Evolutionary conservation across 495 filamentous ascomycete genomes (phyloP).

Genomic region (Acidomyces sp.): DNA sequence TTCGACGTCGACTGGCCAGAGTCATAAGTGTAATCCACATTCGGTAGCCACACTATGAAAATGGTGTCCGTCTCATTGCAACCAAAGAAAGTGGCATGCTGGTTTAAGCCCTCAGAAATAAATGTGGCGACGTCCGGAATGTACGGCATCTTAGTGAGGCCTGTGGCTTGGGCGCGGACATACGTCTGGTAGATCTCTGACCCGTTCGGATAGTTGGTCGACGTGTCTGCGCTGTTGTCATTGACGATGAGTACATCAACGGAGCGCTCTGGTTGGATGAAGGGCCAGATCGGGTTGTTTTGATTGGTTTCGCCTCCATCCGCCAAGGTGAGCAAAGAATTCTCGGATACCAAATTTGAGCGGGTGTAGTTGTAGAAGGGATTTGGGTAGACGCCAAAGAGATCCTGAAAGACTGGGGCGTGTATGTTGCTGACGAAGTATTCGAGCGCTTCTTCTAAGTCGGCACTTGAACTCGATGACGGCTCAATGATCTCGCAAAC

Average conservation of each 20-base stretch:
- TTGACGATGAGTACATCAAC: slow-evolving; percentile 36
- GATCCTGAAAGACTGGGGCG: slow-evolving; percentile 19
- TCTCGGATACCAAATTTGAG: slow-evolving; percentile 23
- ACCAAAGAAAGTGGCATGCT: slow-evolving; percentile 35
- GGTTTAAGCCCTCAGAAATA: slow-evolving; percentile 30
- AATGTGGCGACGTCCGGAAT: slow-evolving; percentile 30
- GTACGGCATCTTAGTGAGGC: slow-evolving; percentile 30
- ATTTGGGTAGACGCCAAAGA: slow-evolving; percentile 32
- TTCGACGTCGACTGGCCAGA: slow-evolving; percentile 26
- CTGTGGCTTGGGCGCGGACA: slow-evolving; percentile 24
- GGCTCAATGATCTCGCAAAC: slow-evolving; percentile 21
- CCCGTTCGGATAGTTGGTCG: slow-evolving; percentile 33
- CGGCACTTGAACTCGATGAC: slow-evolving; percentile 4
- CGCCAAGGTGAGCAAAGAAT: slow-evolving; percentile 28
- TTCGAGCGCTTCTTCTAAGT: slow-evolving; percentile 12
- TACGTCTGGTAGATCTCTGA: slow-evolving; percentile 32
- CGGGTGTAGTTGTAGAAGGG: slow-evolving; percentile 32
- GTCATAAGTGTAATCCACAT: slow-evolving; percentile 27
- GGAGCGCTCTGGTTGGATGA: slow-evolving; percentile 29
- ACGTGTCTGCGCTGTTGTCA: slow-evolving; percentile 35
- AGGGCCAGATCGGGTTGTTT: slow-evolving; percentile 36
- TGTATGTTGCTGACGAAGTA: slow-evolving; percentile 15
- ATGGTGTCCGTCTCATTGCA: slow-evolving; percentile 27
- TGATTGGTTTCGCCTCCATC: slow-evolving; percentile 35
- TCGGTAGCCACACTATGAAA: slow-evolving; percentile 35